phyloP scores from a whole-genome alignment of 164 flowering plant species.

The Nelumbo lutea region DNA sequence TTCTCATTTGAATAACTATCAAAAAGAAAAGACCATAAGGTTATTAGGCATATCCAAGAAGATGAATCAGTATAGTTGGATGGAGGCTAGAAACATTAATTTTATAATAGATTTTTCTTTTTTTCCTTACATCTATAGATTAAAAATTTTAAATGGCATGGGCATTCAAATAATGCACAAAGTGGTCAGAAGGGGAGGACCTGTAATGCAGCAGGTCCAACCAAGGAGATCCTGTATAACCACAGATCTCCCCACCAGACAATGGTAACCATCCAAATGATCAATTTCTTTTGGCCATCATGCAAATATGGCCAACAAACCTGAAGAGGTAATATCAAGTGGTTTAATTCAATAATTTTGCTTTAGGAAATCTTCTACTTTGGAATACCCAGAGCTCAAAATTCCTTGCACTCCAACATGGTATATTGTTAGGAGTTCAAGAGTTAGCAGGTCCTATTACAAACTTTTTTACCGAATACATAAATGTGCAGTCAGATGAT shows the following conservation, averaged over 20 bases:
- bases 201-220: not conserved
- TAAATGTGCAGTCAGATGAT: no score
- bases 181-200: not conserved
- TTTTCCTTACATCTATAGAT: no score
- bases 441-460: no score
- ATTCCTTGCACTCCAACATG: no score
- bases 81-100: not conserved
- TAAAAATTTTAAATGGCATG: not conserved
- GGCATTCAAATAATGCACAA: not conserved
- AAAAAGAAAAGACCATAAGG: conserved; percentile 1
- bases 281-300: not conserved
- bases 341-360: no score
- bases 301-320: not conserved
- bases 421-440: no score
- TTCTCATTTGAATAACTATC: conserved; percentile 64
- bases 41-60: not conserved
- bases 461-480: no score
- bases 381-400: no score
- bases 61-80: not conserved
- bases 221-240: not conserved
- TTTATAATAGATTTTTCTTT: not conserved
- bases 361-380: no score
- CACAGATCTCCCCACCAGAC: not conserved
- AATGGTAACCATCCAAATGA: not conserved
- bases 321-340: not conserved